Base-by-base conservation (phyloP, 169 alveolate species). In the Plasmodium inui region DNA sequence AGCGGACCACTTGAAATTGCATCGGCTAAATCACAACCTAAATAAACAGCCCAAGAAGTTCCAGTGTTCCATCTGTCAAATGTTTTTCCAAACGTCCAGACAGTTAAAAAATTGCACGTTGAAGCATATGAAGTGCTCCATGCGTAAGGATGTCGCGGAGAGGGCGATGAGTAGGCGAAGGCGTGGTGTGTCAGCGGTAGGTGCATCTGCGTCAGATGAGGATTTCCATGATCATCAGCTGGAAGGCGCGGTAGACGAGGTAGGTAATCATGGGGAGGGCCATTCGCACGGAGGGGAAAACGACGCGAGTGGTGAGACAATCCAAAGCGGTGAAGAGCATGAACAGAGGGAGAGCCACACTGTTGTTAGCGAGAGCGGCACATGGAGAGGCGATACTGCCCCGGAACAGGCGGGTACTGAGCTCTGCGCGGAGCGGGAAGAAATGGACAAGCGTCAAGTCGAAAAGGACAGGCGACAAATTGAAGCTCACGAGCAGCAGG, bases 1-100 rank as follows among this genome's bases (percentile, higher is more conserved):
- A 32, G 79, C 86, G 30, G 93, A 86, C n/a, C 93, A 86, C 81
- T 86, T 86, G 80, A 86, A 86, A 19, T 17, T 46, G 10, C 93
- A 86, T 76, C 7, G 37, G 44, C 32, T 86, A 73, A 78, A 39
- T 9, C 93, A 86, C 80, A 46, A 74, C 39, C 26, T 78, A 30
- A 86, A 53, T 55, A 78, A 39, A 34, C 61, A 86, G 28, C 81
- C 44, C 22, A 86, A 74, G 7, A 86, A 86, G 67, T 86, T 19
- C 44, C 86, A 86, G 55, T 86, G 93, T n/a, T 37, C 93, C 39
- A 86, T 78, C 39, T 86, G 93, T 9, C 84, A 86, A 8, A 34
- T 39, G 67, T 12, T 78, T 53, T 86, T 50, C 44, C 53, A 34
- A 76, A 50, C 93, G 80, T 17, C 85, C 26, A 50, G 79, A 28